Conservation (phyloP, 768 basidiomycete species). For the Cystobasidium ongulense region DNA sequence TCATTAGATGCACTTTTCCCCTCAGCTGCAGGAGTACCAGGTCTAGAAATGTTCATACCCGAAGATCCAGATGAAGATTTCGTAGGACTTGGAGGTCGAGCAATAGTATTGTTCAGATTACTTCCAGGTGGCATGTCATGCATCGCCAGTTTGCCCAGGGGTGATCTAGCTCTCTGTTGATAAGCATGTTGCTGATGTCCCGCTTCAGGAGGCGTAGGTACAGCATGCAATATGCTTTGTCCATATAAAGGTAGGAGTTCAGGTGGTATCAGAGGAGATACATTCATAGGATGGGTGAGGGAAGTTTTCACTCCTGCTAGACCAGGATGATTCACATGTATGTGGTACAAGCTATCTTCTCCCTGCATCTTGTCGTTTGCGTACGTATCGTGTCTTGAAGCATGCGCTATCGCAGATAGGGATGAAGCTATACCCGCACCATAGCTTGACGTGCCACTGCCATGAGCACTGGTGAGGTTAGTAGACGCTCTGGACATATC, state of each 20-base stretch:
- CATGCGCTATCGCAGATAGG: neutral
- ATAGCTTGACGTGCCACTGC: neutral
- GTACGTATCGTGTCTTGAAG: neutral
- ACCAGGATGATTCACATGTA: neutral
- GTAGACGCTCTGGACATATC: neutral
- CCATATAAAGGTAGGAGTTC: slow-evolving; percentile 31
- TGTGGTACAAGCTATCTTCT: neutral
- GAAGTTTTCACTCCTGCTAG: slow-evolving; percentile 33
- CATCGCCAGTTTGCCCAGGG: neutral
- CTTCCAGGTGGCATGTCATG: neutral
- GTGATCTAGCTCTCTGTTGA: neutral
- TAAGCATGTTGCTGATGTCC: neutral
- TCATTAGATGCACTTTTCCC: neutral
- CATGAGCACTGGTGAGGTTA: neutral
- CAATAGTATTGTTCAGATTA: neutral
- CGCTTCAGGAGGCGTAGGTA: neutral
- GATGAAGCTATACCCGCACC: neutral
- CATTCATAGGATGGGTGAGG: slow-evolving; percentile 33
- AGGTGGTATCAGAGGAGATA: slow-evolving; percentile 25
- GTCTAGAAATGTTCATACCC: neutral
- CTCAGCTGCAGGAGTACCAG: neutral
- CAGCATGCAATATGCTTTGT: slow-evolving; percentile 4
- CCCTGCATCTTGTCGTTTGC: neutral
- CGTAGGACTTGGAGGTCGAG: slow-evolving; percentile 2
- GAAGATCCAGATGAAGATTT: slow-evolving; percentile 3